Conservation (phyloP, 2,329 filamentous ascomycete genomes). For the Aspergillus cejpii region DNA sequence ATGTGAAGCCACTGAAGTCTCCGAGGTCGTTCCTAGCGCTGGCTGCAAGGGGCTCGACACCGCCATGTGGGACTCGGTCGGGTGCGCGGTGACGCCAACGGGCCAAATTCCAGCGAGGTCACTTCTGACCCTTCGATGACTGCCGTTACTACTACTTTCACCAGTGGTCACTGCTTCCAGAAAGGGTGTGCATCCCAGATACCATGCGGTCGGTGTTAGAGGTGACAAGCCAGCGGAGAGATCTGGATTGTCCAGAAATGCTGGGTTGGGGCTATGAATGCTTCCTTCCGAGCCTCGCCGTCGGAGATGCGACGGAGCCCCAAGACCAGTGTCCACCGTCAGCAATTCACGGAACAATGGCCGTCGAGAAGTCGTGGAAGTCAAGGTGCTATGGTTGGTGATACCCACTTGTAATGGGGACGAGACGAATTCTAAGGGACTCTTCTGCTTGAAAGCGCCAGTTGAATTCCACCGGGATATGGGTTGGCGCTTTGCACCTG, state of each 20-base stretch:
- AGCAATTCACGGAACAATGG: slow-evolving; percentile 71
- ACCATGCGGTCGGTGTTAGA: slow-evolving; percentile 62
- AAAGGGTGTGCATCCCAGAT: slow-evolving; percentile 44
- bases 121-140: slow-evolving; percentile 46
- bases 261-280: slow-evolving; percentile 48
- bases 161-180: slow-evolving; percentile 37
- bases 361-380: slow-evolving; percentile 36
- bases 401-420: slow-evolving; percentile 5
- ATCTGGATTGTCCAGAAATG: slow-evolving; percentile 36
- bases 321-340: slow-evolving; percentile 54
- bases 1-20: slow-evolving; percentile 29
- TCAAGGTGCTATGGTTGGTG: slow-evolving; percentile 2
- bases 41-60: slow-evolving; percentile 28
- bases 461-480: slow-evolving; percentile 16
- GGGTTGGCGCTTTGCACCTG: slow-evolving; percentile 8
- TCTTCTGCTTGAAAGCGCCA: slow-evolving; percentile 8
- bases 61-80: slow-evolving; percentile 32
- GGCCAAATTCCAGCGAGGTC: slow-evolving; percentile 46
- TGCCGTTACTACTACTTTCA: slow-evolving; percentile 16
- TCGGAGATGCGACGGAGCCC: slow-evolving; percentile 50
- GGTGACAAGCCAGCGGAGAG: slow-evolving; percentile 49
- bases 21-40: slow-evolving; percentile 20
- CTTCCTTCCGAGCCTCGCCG: slow-evolving; percentile 68
- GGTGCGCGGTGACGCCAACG: slow-evolving; percentile 23
- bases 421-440: slow-evolving; percentile 4